Evolutionary conservation across 352 stramenopile genomes (phyloP), one percentile per base, ranked within the genome.

Genomic region (Globisporangium cystogenes): DNA sequence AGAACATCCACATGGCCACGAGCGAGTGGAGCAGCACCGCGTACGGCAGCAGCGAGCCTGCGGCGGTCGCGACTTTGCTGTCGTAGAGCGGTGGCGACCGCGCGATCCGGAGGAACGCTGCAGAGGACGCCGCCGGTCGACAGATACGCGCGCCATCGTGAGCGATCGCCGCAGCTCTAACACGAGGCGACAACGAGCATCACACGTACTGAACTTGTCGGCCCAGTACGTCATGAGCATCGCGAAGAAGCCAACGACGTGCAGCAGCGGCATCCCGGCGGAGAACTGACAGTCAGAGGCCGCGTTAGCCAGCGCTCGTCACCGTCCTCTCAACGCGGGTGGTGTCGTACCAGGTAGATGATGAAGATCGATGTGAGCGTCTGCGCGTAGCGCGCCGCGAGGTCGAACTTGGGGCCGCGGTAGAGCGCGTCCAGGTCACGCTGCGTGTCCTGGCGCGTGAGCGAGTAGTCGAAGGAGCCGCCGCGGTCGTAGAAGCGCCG

Each of bases 1-100:
- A 93, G 55, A 88, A 91, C 83, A 93, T 90, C 83, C 83, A 93
- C 67, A 93, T 74, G 1, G 74, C 80, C 12, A 91, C 57, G 23
- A 91, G 58, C 35, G 71, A 87, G 57, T 91, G 83, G 27, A 89
- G 56, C 14, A 93, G 26, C 27, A 91, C 76, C 8, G 83, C 83
- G 59, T 86, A 91, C 16, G 80, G 82, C 37, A 93, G 67, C 26
- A 93, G 33, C 6, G 59, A 77, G 1, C 76, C 80, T 0, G 76
- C 74, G 7, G 78, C 75, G 0, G 48, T 64, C 1, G 82, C 80
- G 26, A 93, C 73, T 44, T 87, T 82, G 48, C 67, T 77, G 47
- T 90, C 80, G 46, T 90, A 89, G 8, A 87, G 51, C 5, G 82
- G 82, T 14, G 82, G 82, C 10, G 78, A 84, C 18, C 82, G 64